These are phyloP conservation scores for Alternaria hordeiaustralica DNA, from an alignment of 2,329 filamentous ascomycete genomes.

Conservation along the genomic window DNA sequence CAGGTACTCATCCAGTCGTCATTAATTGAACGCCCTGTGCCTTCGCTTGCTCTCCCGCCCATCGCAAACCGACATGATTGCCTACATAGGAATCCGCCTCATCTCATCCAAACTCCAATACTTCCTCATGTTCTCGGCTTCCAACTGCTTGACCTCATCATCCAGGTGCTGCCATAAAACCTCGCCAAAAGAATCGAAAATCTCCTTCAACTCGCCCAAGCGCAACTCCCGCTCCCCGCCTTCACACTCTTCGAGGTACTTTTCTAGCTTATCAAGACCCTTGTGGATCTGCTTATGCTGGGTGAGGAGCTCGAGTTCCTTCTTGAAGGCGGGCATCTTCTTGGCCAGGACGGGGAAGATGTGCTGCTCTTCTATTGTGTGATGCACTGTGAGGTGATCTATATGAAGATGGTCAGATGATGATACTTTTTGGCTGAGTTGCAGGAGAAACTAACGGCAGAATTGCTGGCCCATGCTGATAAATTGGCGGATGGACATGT, in stretches of 20 bases:
- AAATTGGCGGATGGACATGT: conserved; percentile 73
- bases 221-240: conserved; percentile 67
- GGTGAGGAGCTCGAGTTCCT: conserved; percentile 68
- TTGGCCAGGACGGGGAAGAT: conserved; percentile 79
- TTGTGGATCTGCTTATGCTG: conserved; percentile 83
- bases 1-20: neutral
- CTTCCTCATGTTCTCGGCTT: conserved; percentile 85
- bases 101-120: conserved; percentile 84
- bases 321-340: conserved; percentile 79
- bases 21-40: neutral
- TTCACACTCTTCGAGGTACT: conserved; percentile 68
- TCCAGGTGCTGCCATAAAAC: conserved; percentile 85
- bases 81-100: conserved; percentile 70
- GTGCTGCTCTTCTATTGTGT: conserved; percentile 81
- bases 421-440: neutral
- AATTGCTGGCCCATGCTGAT: conserved; percentile 73
- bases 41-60: neutral
- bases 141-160: conserved; percentile 78
- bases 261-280: conserved; percentile 72
- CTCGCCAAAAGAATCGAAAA: conserved; percentile 79
- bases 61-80: fast-evolving
- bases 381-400: conserved; percentile 73
- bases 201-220: conserved; percentile 65
- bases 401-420: neutral
- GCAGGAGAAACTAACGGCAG: conserved; percentile 46